phyloP scores from a whole-genome alignment of 805 yeast species.

The Ogataea methylovora region DNA sequence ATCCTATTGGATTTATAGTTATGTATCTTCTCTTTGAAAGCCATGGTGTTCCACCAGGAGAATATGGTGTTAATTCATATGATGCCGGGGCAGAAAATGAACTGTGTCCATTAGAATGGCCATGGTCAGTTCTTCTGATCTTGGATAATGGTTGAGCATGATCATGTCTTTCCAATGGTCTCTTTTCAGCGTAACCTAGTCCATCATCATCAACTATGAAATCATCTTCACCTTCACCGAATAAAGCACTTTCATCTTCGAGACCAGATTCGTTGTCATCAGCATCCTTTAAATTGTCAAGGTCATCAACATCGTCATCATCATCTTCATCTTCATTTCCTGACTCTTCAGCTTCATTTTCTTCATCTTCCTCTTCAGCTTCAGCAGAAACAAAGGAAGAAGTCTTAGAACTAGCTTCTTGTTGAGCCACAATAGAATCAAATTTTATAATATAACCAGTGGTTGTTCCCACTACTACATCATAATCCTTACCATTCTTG shows the following conservation, averaged over 20 bases:
- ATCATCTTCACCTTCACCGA: slow-evolving; percentile 39
- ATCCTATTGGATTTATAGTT: slow-evolving; percentile 75
- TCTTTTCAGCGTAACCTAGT: slow-evolving; percentile 25
- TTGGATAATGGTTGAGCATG: not conserved
- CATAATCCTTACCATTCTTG: slow-evolving; percentile 9
- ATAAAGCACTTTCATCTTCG: slow-evolving; percentile 21
- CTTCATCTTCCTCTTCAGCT: slow-evolving; percentile 9
- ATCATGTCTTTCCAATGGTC: not conserved
- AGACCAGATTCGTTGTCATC: slow-evolving; percentile 21
- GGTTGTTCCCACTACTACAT: slow-evolving; percentile 34
- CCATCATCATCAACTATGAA: slow-evolving; percentile 62
- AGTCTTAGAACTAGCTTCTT: not conserved
- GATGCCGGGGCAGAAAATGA: slow-evolving; percentile 2
- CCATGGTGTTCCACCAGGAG: slow-evolving; percentile 90
- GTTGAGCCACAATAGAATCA: slow-evolving; percentile 8
- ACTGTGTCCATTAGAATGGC: not conserved
- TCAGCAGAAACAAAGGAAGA: slow-evolving; percentile 7
- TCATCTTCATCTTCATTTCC: slow-evolving; percentile 4
- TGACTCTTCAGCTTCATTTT: slow-evolving; percentile 7
- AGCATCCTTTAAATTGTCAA: slow-evolving; percentile 10
- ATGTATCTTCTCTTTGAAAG: slow-evolving; percentile 60
- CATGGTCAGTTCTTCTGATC: not conserved
- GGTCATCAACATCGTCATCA: slow-evolving; percentile 14
- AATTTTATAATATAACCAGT: slow-evolving; percentile 31
- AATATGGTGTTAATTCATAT: slow-evolving; percentile 51